Evolutionary conservation across 2,329 filamentous ascomycete genomes (phyloP).

Genomic region (Fusarium nanum): DNA sequence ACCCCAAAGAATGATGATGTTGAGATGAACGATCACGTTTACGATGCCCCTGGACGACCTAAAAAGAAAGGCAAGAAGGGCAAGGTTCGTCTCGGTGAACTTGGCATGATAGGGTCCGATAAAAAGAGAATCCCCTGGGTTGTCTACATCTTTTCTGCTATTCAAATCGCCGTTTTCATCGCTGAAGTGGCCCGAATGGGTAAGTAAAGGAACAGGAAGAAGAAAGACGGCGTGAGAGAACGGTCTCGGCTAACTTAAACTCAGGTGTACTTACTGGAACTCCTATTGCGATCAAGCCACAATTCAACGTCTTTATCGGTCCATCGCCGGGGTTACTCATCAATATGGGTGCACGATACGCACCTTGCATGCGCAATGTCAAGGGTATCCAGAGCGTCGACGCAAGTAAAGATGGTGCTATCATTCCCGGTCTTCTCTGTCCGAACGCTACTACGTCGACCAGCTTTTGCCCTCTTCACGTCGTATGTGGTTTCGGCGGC

Average conservation of each 20-base stretch:
- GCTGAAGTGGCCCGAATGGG: constrained; percentile 87
- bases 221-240: not conserved
- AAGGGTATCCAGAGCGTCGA: constrained; percentile 68
- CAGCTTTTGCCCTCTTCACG: constrained; percentile 75
- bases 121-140: constrained; percentile 78
- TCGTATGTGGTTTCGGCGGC: constrained; percentile 86
- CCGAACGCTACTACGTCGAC: constrained; percentile 78
- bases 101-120: constrained; percentile 69
- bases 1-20: constrained; percentile 55
- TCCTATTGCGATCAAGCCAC: constrained; percentile 81
- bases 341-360: constrained; percentile 95
- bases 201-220: constrained; percentile 55
- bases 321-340: constrained; percentile 91
- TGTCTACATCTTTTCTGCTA: constrained; percentile 80
- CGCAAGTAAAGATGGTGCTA: not conserved
- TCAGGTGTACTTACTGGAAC: constrained; percentile 80
- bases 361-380: constrained; percentile 93
- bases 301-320: constrained; percentile 97
- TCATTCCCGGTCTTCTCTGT: constrained; percentile 74
- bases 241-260: constrained; percentile 20
- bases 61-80: constrained; percentile 53
- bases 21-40: constrained; percentile 68
- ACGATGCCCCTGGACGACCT: constrained; percentile 61
- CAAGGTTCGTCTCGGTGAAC: constrained; percentile 66
- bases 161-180: constrained; percentile 88